Percentiles rank a stretch among this genome's conserved stretches.
These are phyloP conservation scores for Canariomyces notabilis DNA, from an alignment of 2,329 filamentous ascomycete species.

Conservation along the genomic window DNA sequence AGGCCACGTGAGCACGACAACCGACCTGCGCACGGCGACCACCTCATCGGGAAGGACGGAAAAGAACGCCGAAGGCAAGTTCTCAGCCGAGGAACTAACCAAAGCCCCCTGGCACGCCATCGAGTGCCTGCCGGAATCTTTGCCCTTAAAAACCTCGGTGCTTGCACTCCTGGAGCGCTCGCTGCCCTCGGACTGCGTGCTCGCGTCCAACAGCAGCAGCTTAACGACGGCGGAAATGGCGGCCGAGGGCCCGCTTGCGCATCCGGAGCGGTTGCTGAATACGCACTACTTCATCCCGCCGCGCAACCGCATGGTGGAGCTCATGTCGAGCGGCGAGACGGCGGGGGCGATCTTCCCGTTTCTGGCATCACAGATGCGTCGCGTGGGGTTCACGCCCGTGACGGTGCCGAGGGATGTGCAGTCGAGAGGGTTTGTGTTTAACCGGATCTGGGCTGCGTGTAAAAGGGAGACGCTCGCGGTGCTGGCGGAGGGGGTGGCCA, in stretches of 20 bases:
- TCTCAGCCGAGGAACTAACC: slow-evolving; percentile 13
- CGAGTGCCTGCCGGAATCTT: slow-evolving; percentile 31
- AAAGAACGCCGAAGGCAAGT: slow-evolving; percentile 5
- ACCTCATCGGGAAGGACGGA: slow-evolving; percentile 13
- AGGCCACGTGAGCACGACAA: slow-evolving; percentile 26
- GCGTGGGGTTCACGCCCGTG: slow-evolving; percentile 28
- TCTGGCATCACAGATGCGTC: slow-evolving; percentile 26
- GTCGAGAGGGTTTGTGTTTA: slow-evolving; percentile 32
- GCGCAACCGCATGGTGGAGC: slow-evolving; percentile 29
- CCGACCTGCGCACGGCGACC: slow-evolving; percentile 23
- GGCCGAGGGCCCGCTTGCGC: slow-evolving; percentile 13
- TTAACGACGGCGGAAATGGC: slow-evolving; percentile 29
- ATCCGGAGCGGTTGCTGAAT: slow-evolving; percentile 30
- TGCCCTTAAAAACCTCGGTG: slow-evolving; percentile 28
- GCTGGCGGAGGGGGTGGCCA: slow-evolving; percentile 29
- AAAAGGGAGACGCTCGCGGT: slow-evolving; percentile 33
- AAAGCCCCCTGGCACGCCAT: slow-evolving; percentile 29
- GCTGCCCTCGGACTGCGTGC: slow-evolving; percentile 27
- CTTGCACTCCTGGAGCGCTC: slow-evolving; percentile 28
- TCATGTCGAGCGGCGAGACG: slow-evolving; percentile 33
- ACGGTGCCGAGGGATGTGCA: slow-evolving; percentile 26
- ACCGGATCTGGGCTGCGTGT: slow-evolving; percentile 33
- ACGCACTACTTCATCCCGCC: slow-evolving; percentile 34
- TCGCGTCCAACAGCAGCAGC: slow-evolving; percentile 30
- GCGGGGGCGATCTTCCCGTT: slow-evolving; percentile 28